Evolutionary conservation across 2,329 filamentous ascomycete species (phyloP).

Genomic region (Dactylellina parvicollis): DNA sequence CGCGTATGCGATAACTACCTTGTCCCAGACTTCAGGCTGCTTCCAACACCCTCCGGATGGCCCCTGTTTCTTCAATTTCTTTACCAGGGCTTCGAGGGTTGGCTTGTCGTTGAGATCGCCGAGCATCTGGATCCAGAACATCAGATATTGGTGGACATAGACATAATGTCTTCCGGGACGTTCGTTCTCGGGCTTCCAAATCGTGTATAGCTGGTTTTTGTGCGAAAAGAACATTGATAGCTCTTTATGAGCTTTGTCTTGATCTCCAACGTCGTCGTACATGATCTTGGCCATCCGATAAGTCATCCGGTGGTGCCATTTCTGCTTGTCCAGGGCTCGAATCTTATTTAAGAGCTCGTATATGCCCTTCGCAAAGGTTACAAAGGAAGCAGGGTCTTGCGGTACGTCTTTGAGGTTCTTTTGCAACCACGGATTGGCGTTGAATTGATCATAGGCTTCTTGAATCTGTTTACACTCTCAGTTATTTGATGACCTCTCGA

Average conservation of each 20-base stretch:
- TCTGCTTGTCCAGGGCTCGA: constrained; percentile 78
- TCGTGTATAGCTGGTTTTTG: constrained; percentile 92
- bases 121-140: constrained; percentile 80
- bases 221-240: constrained; percentile 87
- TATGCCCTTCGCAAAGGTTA: constrained; percentile 36
- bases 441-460: constrained; percentile 45
- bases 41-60: constrained; percentile 75
- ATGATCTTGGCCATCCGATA: constrained; percentile 73
- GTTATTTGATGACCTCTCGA: constrained; percentile 60
- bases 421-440: constrained; percentile 45
- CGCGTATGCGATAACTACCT: constrained; percentile 69
- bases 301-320: constrained; percentile 94
- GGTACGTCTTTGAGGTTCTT: constrained; percentile 46
- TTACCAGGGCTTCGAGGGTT: constrained; percentile 80
- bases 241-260: constrained; percentile 75
- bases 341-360: constrained; percentile 66
- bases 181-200: constrained; percentile 93
- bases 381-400: constrained; percentile 52
- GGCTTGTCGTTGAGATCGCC: constrained; percentile 77
- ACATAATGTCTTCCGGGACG: constrained; percentile 86
- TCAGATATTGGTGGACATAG: constrained; percentile 86
- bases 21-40: constrained; percentile 71
- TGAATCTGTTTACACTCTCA: constrained; percentile 61
- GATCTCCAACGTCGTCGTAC: constrained; percentile 65
- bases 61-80: constrained; percentile 78